Evolutionary conservation across 148 eudicot genomes (phyloP), one percentile per base, ranked within the genome.

Genomic region (Rhododendron kiyosumense): DNA sequence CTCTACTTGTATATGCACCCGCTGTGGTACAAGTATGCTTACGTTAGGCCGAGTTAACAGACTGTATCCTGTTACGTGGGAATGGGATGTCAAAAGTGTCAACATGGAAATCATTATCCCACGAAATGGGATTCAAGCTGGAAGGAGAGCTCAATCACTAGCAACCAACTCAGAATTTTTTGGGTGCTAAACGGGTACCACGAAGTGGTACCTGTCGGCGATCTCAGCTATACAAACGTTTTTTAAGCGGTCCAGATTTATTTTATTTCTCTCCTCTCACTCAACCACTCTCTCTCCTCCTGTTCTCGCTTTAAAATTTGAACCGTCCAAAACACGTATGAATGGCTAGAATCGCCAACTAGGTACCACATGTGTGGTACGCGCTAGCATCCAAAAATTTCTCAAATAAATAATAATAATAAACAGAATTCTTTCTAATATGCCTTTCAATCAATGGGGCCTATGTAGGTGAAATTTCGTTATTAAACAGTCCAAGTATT

Each of bases 181-280:
- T 41, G 45, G 45, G 45, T 41, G 45, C 8, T 5, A 41, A 41
- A 41, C 45, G 1, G 45, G 8, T 41, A 5, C 7, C 45, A 41
- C 45, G 0, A 0, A 41, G 7, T 7, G 7, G 8, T 41, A 41
- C 0, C 1, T 41, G 1, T 41, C 45, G 7, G 7, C 7, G 1
- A 41, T 41, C 0, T 41, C 45, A 6, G 1, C 7, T 0, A 41
- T 41, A 1, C 1, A 41, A 41, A 41, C 45, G 0, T 41, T 0
- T 41, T 41, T 41, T 41, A 0, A 0, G 0, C 0, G 0, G 45
- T 41, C 7, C 45, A 41, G 1, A 41, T 41, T 41, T 41, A 6
- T 41, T 6, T 41, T 41, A 0, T 41, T 41, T 41, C 7, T 41
- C 45, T 41, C 7, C 45, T 1, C 7, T 41, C 45, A 41, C 45